phyloP scores from a whole-genome alignment of 805 yeast genomes.

The Jamesozyma rosinii region DNA sequence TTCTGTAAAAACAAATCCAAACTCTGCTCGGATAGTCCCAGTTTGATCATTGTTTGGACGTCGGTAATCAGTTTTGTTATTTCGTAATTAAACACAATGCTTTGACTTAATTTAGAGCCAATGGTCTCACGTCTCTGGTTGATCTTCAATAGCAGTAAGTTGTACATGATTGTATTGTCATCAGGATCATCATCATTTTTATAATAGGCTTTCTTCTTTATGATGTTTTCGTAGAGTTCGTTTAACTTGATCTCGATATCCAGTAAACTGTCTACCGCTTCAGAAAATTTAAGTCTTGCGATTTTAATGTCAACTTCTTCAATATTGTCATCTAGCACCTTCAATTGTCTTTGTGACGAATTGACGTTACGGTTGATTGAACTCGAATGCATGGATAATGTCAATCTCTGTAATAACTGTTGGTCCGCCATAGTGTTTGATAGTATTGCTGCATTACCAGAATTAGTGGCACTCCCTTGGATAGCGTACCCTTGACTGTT shows the following conservation, averaged over 20 bases:
- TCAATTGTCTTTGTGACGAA: constrained; percentile 38
- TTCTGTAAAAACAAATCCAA: constrained; percentile 40
- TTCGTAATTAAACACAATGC: constrained; percentile 26
- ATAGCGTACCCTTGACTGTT: background rate
- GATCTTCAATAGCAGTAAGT: constrained; percentile 29
- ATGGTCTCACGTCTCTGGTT: constrained; percentile 27
- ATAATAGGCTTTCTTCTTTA: constrained; percentile 9
- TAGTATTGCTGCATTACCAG: background rate
- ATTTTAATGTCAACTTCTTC: constrained; percentile 63
- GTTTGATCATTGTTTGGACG: constrained; percentile 29
- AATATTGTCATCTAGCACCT: constrained; percentile 48
- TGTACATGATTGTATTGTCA: constrained; percentile 17
- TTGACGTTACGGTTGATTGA: constrained; percentile 43
- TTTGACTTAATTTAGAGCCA: constrained; percentile 30
- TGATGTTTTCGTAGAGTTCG: constrained; percentile 10
- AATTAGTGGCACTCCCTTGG: background rate
- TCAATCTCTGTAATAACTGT: constrained; percentile 46
- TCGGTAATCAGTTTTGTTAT: constrained; percentile 20
- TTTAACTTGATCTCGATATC: constrained; percentile 29
- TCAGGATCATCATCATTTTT: constrained; percentile 13
- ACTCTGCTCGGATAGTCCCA: constrained; percentile 42
- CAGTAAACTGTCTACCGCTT: constrained; percentile 31
- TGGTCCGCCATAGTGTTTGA: constrained; percentile 13
- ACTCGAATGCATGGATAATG: constrained; percentile 53
- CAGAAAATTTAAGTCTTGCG: constrained; percentile 48